Evolutionary conservation across 2,329 filamentous ascomycete genomes (phyloP).

Genomic region (Ceratocystis ficicola): DNA sequence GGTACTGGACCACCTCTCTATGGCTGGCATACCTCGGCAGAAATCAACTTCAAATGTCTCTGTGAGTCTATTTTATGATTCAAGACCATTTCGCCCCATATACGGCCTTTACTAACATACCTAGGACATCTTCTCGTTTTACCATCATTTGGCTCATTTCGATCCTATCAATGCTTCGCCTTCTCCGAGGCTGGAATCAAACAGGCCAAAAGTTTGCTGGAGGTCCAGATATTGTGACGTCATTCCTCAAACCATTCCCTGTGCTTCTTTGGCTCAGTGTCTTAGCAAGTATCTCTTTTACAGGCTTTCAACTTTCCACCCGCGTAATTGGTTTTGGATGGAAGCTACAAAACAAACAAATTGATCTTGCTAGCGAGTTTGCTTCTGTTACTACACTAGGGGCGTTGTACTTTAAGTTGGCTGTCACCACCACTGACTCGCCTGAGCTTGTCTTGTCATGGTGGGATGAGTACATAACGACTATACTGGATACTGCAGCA

Average conservation of each 20-base stretch:
- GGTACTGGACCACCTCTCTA: constrained; percentile 77
- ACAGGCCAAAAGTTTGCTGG: constrained; percentile 93
- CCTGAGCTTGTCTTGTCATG: constrained; percentile 55
- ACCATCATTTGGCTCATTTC: constrained; percentile 30
- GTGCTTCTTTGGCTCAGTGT: constrained; percentile 63
- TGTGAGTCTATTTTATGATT: background rate
- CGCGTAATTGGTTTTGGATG: background rate
- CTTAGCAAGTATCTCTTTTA: constrained; percentile 52
- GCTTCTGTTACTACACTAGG: constrained; percentile 32
- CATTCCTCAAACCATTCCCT: constrained; percentile 52
- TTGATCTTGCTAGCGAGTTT: constrained; percentile 32
- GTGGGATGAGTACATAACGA: constrained; percentile 32
- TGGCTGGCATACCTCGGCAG: constrained; percentile 50
- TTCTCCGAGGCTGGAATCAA: constrained; percentile 80
- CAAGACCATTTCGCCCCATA: background rate
- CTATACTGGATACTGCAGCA: constrained; percentile 33
- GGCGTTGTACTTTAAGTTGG: constrained; percentile 75
- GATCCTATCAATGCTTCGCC: constrained; percentile 49
- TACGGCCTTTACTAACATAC: background rate
- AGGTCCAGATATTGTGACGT: constrained; percentile 72
- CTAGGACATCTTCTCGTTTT: constrained; percentile 24
- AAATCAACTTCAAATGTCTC: constrained; percentile 27
- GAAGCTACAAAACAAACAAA: constrained; percentile 26
- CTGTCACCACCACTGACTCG: constrained; percentile 76
- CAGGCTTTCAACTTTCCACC: constrained; percentile 29